These are phyloP conservation scores for Solanum raphanifolium DNA, from an alignment of 257 asterid species.

Conservation along the genomic window DNA sequence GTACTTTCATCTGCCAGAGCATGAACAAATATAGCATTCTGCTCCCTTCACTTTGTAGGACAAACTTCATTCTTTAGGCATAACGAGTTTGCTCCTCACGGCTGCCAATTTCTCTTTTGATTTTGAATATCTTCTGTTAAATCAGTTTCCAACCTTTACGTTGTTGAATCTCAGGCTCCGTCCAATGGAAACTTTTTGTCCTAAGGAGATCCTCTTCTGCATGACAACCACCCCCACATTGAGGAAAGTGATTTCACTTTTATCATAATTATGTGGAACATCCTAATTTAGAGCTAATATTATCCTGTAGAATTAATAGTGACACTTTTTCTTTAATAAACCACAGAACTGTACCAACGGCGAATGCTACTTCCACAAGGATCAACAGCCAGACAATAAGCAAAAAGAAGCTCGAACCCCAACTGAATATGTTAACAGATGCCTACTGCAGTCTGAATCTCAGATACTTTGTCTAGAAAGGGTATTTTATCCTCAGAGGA, in stretches of 20 bases:
- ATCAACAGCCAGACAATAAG: not conserved
- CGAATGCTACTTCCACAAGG: not conserved
- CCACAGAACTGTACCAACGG: not conserved
- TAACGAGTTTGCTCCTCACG: not conserved
- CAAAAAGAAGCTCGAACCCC: not conserved
- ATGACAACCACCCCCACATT: not conserved
- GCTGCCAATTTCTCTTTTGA: not conserved
- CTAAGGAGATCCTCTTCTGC: not conserved
- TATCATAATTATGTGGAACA: not conserved
- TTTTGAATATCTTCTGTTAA: not conserved
- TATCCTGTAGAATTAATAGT: not conserved
- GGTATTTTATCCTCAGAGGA: not conserved
- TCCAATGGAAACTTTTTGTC: not conserved
- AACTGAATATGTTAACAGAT: not conserved
- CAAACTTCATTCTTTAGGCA: not conserved
- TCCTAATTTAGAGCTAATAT: not conserved
- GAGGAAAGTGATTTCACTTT: not conserved
- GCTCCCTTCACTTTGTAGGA: not conserved
- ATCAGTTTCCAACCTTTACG: not conserved
- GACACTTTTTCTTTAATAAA: not conserved
- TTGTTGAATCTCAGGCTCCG: not conserved
- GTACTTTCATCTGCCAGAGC: not conserved
- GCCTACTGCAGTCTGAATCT: not conserved
- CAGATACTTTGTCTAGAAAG: not conserved
- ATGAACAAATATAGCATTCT: not conserved